Conservation (phyloP, 2,329 filamentous ascomycete species). For the Xylaria sp. region DNA sequence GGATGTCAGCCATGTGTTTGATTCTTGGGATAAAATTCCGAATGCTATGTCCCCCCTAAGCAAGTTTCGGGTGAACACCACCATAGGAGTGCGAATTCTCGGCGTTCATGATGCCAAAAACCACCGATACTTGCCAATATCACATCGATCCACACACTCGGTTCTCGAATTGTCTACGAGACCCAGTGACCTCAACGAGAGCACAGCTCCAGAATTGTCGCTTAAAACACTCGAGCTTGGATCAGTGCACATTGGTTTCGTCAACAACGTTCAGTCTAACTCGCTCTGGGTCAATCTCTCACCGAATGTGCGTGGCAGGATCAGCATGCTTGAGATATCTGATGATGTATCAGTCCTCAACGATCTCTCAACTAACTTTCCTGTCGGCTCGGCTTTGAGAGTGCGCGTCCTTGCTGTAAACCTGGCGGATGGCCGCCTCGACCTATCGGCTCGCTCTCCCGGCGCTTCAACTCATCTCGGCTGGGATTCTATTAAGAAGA, state of each 20-base stretch:
- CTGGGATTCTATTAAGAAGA: slow-evolving; percentile 74
- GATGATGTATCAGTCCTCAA: slow-evolving; percentile 82
- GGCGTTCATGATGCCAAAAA: slow-evolving; percentile 90
- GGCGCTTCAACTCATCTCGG: slow-evolving; percentile 62
- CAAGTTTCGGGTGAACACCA: slow-evolving; percentile 73
- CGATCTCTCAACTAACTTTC: slow-evolving; percentile 80
- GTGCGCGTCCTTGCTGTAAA: slow-evolving; percentile 81
- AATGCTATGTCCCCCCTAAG: slow-evolving; percentile 82
- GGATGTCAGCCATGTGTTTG: slow-evolving; percentile 88
- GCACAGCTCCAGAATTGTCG: slow-evolving; percentile 59
- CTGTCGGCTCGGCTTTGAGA: slow-evolving; percentile 84
- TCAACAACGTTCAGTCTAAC: slow-evolving; percentile 85
- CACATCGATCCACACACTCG: slow-evolving; percentile 79
- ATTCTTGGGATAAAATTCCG: slow-evolving; percentile 84
- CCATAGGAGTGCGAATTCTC: slow-evolving; percentile 76
- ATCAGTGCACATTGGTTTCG: slow-evolving; percentile 77
- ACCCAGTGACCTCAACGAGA: slow-evolving; percentile 64
- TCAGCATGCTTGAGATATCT: slow-evolving; percentile 82
- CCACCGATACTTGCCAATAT: slow-evolving; percentile 89
- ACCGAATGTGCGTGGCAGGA: slow-evolving; percentile 83
- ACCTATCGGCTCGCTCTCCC: slow-evolving; percentile 79
- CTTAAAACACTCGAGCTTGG: slow-evolving; percentile 76
- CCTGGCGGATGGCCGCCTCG: slow-evolving; percentile 73
- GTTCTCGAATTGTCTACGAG: slow-evolving; percentile 90
- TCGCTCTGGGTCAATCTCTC: slow-evolving; percentile 91